Percentiles rank a stretch among this genome's conserved stretches.
These are phyloP conservation scores for Metroxylon sagu DNA, from an alignment of 176 grass and related monocot genomes.

Conservation along the genomic window DNA sequence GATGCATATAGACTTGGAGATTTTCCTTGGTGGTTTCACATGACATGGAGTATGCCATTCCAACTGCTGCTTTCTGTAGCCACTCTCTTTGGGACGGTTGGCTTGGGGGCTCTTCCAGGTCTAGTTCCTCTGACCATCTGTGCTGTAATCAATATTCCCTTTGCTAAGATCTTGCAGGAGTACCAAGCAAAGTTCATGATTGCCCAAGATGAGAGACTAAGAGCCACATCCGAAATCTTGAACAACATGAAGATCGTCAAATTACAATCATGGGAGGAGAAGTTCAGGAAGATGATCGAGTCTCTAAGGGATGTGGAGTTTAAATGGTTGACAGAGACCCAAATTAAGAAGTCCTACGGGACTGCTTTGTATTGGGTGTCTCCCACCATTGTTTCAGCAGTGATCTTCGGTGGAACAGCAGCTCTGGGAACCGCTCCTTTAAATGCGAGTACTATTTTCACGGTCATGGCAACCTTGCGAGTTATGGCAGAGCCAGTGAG, in stretches of 20 bases:
- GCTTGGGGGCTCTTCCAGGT: slow-evolving; percentile 60
- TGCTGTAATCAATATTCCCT: slow-evolving; percentile 66
- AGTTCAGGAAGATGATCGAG: slow-evolving; percentile 38
- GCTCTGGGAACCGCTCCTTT: slow-evolving; percentile 53
- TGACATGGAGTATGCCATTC: slow-evolving; percentile 66
- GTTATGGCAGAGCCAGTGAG: slow-evolving; percentile 87
- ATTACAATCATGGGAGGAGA: slow-evolving; percentile 85
- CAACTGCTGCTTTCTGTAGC: slow-evolving; percentile 43
- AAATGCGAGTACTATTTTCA: slow-evolving; percentile 75
- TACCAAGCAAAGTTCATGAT: slow-evolving; percentile 80
- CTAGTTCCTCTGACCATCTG: slow-evolving; percentile 60
- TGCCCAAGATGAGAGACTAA: slow-evolving; percentile 66
- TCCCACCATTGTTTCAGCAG: slow-evolving; percentile 59
- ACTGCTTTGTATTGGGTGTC: slow-evolving; percentile 75
- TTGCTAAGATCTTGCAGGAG: slow-evolving; percentile 57
- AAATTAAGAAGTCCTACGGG: slow-evolving; percentile 76
- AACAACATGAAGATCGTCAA: slow-evolving; percentile 99
- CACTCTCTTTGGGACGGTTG: slow-evolving; percentile 68
- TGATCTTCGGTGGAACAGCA: slow-evolving; percentile 58
- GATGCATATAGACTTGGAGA: slow-evolving; percentile 85
- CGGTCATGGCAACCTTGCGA: slow-evolving; percentile 55
- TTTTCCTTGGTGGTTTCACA: slow-evolving; percentile 73
- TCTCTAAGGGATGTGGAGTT: slow-evolving; percentile 69
- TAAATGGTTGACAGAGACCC: slow-evolving; percentile 52
- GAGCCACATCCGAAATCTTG: slow-evolving; percentile 65